Conservation (phyloP, 2,329 filamentous ascomycete species). For the Diaporthe citri region DNA sequence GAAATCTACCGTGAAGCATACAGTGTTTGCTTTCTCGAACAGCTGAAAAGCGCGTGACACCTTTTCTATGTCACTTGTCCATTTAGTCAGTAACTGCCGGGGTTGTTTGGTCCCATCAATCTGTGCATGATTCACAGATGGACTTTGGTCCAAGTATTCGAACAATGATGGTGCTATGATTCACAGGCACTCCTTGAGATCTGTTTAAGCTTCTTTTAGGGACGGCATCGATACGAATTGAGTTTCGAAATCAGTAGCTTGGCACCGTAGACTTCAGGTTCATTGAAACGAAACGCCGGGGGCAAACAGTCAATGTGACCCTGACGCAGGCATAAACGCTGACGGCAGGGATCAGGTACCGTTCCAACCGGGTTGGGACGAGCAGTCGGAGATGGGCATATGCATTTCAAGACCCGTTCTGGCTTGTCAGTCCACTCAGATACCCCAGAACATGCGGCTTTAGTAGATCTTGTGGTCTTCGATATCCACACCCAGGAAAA, state of each 20-base stretch:
- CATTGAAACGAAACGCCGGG: constrained; percentile 20
- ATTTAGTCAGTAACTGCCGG: background rate
- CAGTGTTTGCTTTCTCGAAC: background rate
- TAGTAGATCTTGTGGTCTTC: constrained; percentile 3
- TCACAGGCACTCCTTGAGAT: background rate
- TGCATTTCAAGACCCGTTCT: constrained; percentile 5
- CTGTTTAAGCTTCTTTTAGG: background rate
- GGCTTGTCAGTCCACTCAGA: constrained; percentile 4
- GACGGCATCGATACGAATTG: background rate
- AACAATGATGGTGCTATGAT: background rate
- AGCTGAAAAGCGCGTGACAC: background rate
- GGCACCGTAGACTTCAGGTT: background rate
- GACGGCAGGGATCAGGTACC: background rate
- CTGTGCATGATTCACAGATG: background rate
- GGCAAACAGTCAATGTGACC: background rate
- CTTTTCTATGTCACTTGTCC: too few species aligned
- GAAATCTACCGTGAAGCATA: background rate
- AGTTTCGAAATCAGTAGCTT: background rate
- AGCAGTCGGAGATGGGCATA: constrained; percentile 22
- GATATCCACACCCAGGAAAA: constrained; percentile 20
- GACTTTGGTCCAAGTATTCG: too few species aligned
- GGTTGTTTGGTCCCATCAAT: background rate
- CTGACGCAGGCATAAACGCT: constrained; percentile 1
- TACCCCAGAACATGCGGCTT: constrained; percentile 4
- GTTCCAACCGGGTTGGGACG: background rate